Evolutionary conservation across 2,329 filamentous ascomycete species (phyloP).

Genomic region (Mycocentrospora acerina): DNA sequence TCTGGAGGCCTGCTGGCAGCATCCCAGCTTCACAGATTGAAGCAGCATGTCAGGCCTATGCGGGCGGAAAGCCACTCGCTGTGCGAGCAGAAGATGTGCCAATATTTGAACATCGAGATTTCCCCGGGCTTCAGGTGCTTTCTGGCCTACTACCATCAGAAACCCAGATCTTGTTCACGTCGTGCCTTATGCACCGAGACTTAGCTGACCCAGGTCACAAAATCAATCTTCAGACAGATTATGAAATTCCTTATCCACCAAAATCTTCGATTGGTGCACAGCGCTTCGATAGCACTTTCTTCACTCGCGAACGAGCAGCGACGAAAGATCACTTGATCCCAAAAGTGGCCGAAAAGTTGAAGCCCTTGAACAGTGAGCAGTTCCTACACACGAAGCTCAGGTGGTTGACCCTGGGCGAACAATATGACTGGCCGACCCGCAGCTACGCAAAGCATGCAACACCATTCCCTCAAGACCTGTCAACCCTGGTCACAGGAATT

Average conservation of each 20-base stretch:
- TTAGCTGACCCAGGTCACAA: constrained; percentile 72
- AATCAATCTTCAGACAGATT: constrained; percentile 86
- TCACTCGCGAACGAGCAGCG: constrained; percentile 32
- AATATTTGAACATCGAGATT: constrained; percentile 41
- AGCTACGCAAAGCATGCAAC: constrained; percentile 73
- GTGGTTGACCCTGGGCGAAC: constrained; percentile 92
- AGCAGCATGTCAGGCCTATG: constrained; percentile 34
- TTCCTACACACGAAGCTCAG: constrained; percentile 79
- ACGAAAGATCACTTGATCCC: constrained; percentile 48
- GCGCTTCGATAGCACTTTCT: constrained; percentile 36
- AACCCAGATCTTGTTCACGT: constrained; percentile 71
- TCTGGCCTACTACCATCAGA: constrained; percentile 72
- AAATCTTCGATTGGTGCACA: constrained; percentile 37
- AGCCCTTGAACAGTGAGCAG: constrained; percentile 68
- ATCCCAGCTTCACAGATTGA: constrained; percentile 33
- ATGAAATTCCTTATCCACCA: constrained; percentile 64
- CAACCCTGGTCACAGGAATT: constrained; percentile 65
- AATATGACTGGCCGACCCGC: constrained; percentile 95
- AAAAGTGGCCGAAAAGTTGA: constrained; percentile 71
- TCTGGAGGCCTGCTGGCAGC: constrained; percentile 29
- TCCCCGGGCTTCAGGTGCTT: constrained; percentile 68
- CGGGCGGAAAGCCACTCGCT: constrained; percentile 26
- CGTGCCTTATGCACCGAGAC: constrained; percentile 75
- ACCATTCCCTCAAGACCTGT: constrained; percentile 73
- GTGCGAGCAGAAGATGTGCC: constrained; percentile 24